These are phyloP conservation scores for Hapsidospora chrysogenum DNA, from an alignment of 495 filamentous ascomycete genomes.

Conservation along the genomic window DNA sequence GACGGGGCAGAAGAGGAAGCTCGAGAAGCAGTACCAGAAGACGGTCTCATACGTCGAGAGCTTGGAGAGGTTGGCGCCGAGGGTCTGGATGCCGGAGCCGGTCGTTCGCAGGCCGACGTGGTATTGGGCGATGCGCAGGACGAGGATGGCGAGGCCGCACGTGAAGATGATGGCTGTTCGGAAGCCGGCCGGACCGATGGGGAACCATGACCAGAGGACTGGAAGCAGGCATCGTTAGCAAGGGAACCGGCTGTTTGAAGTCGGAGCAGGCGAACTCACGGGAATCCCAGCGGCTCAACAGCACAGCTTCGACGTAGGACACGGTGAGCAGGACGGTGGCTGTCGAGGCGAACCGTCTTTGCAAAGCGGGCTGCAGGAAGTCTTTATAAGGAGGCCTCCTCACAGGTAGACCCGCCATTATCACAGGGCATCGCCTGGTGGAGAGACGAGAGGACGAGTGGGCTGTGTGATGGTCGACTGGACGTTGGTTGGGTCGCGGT, in stretches of 20 bases:
- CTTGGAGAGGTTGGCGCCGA: constrained; percentile 34
- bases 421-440: constrained; percentile 17
- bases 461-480: background rate
- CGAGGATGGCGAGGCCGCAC: constrained; percentile 45
- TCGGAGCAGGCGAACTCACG: constrained; percentile 27
- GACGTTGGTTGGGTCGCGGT: background rate
- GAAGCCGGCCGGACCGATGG: constrained; percentile 55
- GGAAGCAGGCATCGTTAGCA: background rate
- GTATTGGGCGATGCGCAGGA: constrained; percentile 73
- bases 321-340: constrained; percentile 44
- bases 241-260: background rate
- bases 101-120: constrained; percentile 62
- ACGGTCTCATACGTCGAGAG: constrained; percentile 48
- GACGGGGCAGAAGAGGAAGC: constrained; percentile 63
- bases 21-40: constrained; percentile 58
- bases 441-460: background rate
- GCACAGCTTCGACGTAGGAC: constrained; percentile 59
- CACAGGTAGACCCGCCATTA: constrained; percentile 23
- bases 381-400: constrained; percentile 53
- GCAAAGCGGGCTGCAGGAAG: constrained; percentile 76
- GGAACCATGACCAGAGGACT: constrained; percentile 82
- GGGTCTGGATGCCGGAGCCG: constrained; percentile 44
- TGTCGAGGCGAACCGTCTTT: constrained; percentile 68
- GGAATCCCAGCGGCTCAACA: constrained; percentile 52
- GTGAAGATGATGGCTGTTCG: constrained; percentile 65